Evolutionary conservation across 192 early-diverging fungal species (phyloP).

Genomic region (Umbelopsis vinacea): DNA sequence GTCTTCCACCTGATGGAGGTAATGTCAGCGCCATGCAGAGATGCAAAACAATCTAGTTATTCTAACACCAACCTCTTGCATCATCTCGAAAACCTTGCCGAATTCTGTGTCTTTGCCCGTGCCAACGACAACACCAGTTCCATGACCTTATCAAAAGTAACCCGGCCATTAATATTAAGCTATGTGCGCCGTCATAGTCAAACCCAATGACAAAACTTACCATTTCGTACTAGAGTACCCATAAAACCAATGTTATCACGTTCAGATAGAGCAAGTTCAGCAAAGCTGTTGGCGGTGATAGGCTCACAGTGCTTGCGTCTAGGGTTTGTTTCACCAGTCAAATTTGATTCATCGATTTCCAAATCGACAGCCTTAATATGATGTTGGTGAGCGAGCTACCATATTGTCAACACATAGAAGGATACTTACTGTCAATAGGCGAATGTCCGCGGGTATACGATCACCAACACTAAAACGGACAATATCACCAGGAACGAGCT

Average conservation of each 20-base stretch:
- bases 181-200: background rate
- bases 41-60: background rate
- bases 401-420: background rate
- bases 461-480: constrained; percentile 87
- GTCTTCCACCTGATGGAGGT: constrained; percentile 65
- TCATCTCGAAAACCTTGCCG: constrained; percentile 91
- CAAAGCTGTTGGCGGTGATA: constrained; percentile 45
- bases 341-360: constrained; percentile 90
- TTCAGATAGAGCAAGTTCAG: constrained; percentile 68
- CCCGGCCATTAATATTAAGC: background rate
- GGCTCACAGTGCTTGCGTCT: constrained; percentile 66
- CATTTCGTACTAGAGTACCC: constrained; percentile 91
- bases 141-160: constrained; percentile 57
- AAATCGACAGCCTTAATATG: constrained; percentile 65
- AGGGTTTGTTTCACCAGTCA: constrained; percentile 89
- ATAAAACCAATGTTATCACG: constrained; percentile 92
- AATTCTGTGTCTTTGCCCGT: constrained; percentile 92
- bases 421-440: constrained; percentile 64
- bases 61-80: constrained; percentile 74
- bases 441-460: constrained; percentile 91
- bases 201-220: constrained; percentile 32
- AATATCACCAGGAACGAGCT: constrained; percentile 93
- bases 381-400: background rate
- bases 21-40: background rate
- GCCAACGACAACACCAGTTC: constrained; percentile 87